Base-by-base conservation (phyloP, 306 rosid genomes). In the Comarum palustre region DNA sequence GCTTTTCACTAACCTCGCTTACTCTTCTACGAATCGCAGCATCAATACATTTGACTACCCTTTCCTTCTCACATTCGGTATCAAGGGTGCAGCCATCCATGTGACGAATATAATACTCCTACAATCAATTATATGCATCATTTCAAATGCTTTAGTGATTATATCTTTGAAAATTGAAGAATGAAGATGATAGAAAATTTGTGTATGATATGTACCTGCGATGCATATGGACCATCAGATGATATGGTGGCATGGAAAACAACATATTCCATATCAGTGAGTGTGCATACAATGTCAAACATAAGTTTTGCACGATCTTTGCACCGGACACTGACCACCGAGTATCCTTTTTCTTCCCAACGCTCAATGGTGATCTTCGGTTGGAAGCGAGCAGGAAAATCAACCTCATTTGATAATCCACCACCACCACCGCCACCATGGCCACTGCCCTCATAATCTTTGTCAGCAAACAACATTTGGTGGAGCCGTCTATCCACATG, bases 41-140 rank as follows among this genome's bases (percentile, higher is more conserved):
- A 75, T 90, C 91, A 69, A 93, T 87, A 82, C 98, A 93, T 87
- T 90, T 85, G 79, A 86, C 73, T 24, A 91, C 93, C 79, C 92
- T 83, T 81, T 90, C 97, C 83, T 89, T 84, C 75, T 91, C 98
- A 75, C 90, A 97, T 78, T 89, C 92, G 15, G 88, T 86, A 69
- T 93, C 96, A 45, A 93, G 94, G 17, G 93, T 93, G 86, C 94
- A 91, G 32, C 97, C 97, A 78, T 89, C 98, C 92, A 85, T 59
- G 75, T 90, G 97, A 32, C 96, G 92, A 69, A 94, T 84, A 77
- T 75, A 91, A 71, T 91, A 90, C 79, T 89, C 93, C 96, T 90
- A 75, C 34, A 82, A 60, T 24, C n/a, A 81, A 58, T 32, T 42
- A 79, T 25, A 83, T 61, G 66, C 65, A 39, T n/a, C 13, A 59